Percentiles rank a stretch among this genome's conserved stretches.
phyloP scores from a whole-genome alignment of 306 rosid species.

The Pachyrhizus erosus region DNA sequence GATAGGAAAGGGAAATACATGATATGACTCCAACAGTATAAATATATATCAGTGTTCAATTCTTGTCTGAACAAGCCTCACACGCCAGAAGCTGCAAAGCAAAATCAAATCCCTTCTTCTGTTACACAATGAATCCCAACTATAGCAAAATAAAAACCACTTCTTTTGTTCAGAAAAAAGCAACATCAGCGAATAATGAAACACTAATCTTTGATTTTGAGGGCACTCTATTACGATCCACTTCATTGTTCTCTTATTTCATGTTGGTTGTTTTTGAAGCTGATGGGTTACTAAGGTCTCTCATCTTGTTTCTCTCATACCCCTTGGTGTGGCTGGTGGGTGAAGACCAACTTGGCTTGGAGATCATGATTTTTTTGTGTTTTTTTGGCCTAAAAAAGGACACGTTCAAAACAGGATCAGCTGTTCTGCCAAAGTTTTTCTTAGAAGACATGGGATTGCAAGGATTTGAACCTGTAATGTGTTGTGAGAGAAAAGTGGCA shows the following conservation, averaged over 20 bases:
- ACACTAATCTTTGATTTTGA: conserved; percentile 59
- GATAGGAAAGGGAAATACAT: no score
- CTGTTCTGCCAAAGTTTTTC: conserved; percentile 76
- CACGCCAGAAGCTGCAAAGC: not conserved
- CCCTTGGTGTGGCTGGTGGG: conserved; percentile 66
- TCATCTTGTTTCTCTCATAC: conserved; percentile 58
- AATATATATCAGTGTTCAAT: not conserved
- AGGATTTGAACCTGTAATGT: conserved; percentile 60
- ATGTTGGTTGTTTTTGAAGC: conserved; percentile 82
- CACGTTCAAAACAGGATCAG: conserved; percentile 50
- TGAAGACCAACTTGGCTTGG: conserved; percentile 58
- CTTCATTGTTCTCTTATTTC: conserved; percentile 73
- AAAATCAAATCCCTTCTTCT: not conserved
- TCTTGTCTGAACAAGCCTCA: not conserved
- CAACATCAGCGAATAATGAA: conserved; percentile 29
- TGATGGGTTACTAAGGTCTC: conserved; percentile 60
- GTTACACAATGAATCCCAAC: not conserved
- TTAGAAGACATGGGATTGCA: conserved; percentile 65
- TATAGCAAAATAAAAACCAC: conserved; percentile 21
- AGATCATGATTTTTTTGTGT: conserved; percentile 64
- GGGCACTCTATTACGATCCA: conserved; percentile 55
- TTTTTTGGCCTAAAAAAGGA: conserved; percentile 62
- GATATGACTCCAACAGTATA: not conserved
- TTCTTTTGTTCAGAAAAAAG: conserved; percentile 7
- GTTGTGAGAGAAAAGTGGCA: conserved; percentile 55